phyloP scores from a whole-genome alignment of 2,329 filamentous ascomycete species.

The Teratosphaeria pseudoeucalypti region DNA sequence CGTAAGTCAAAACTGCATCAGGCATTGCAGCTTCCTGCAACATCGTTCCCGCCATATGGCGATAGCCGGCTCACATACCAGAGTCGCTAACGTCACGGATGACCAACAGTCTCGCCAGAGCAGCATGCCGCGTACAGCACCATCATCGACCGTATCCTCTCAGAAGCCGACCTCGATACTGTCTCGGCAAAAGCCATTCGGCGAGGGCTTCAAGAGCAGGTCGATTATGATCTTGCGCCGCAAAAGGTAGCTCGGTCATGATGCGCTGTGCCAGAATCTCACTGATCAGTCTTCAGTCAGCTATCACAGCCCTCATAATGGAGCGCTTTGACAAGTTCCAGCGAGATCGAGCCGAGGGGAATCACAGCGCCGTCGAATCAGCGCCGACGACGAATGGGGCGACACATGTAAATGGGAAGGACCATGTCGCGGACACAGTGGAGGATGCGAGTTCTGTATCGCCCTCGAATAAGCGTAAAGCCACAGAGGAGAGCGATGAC shows the following conservation, averaged over 20 bases:
- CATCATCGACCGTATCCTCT: conserved; percentile 55
- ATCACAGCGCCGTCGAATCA: conserved; percentile 23
- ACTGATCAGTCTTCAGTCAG: conserved; percentile 24
- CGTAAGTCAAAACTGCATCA: conserved; percentile 2
- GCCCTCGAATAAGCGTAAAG: conserved; percentile 32
- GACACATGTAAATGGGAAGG: conserved; percentile 5
- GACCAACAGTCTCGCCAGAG: conserved; percentile 18
- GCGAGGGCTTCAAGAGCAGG: conserved; percentile 49
- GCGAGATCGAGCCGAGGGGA: conserved; percentile 16
- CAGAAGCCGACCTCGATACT: conserved; percentile 50
- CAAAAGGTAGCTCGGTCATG: conserved; percentile 43
- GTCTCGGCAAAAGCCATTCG: conserved; percentile 57
- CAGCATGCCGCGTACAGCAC: conserved; percentile 33
- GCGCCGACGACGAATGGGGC: conserved; percentile 29
- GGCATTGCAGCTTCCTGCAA: background rate
- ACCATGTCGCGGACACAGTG: conserved; percentile 1
- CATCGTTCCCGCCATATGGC: background rate
- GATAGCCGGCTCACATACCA: background rate
- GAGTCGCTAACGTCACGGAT: background rate
- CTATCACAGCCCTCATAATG: conserved; percentile 39
- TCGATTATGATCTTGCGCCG: conserved; percentile 50
- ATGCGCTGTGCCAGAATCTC: background rate
- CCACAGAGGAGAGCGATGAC: conserved; percentile 20
- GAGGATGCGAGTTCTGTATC: conserved; percentile 8
- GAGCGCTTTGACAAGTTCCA: conserved; percentile 41